Base-by-base conservation (phyloP, 2,329 filamentous ascomycete genomes). In the Exophiala sp. region DNA sequence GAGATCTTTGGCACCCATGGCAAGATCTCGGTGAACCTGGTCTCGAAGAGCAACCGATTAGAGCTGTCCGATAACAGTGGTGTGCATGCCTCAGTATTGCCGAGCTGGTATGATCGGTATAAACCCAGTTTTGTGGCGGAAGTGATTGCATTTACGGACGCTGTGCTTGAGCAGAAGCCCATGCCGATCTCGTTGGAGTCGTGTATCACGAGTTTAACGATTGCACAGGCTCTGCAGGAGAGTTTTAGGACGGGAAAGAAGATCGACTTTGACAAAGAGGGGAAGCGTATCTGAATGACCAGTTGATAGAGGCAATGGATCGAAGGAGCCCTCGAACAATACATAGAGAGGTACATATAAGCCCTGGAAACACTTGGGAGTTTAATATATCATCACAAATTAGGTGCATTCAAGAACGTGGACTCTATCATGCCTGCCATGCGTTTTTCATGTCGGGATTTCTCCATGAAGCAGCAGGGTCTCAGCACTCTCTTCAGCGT, bases 1-100 rank as follows among this genome's bases (percentile, higher is more conserved):
- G 74, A 76, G 53, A 65, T 77, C 35, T 71, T 69, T 41, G 73
- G 74, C 9, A 73, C 69, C 1, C 59, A 67, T 7, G 71, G 71
- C 6, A 71, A 71, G 47, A 32, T 73, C 20, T 65, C 63, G 36
- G 63, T 73, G 14, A 72, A 72, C 54, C 40, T 66, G 21, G 54
- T 65, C 0, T 65, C 67, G 11, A 64, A 60, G 35, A 39, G 52
- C 29, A 67, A 68, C 36, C 52, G 60, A 7, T 58, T 68, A 5
- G 62, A 62, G 41, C 14, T 67, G 1, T 59, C 62, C 14, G 59
- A 66, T 41, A 49, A 42, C 1, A 48, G 54, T 29, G 66, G 64
- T 1, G 54, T 66, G 29, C 62, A 62, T 34, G 50, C 60, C 9
- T 56, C 63, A 20, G 57, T 61, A 3, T 61, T 60, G 18, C 59